phyloP scores from a whole-genome alignment of 768 basidiomycete species.

The Neoboletus brunneissimus region DNA sequence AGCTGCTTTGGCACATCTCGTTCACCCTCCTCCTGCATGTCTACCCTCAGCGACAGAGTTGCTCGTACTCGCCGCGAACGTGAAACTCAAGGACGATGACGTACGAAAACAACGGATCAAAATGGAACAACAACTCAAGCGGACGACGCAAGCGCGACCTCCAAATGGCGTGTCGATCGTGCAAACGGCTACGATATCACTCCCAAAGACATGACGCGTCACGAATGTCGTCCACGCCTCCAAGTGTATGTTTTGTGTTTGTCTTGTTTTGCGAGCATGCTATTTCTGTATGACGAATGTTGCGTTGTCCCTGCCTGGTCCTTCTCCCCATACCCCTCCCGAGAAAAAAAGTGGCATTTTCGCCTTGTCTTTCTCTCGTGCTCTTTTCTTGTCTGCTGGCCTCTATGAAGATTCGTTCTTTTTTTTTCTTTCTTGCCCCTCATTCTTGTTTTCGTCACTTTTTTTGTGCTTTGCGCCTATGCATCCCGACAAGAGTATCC shows the following conservation, averaged over 20 bases:
- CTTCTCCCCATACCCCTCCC: no score
- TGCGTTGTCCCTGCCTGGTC: not conserved
- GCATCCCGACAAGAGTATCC: constrained; percentile 19
- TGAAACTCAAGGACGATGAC: constrained; percentile 80
- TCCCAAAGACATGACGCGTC: constrained; percentile 23
- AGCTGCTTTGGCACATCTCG: constrained; percentile 46
- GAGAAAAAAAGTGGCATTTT: not conserved
- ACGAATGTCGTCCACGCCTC: no score
- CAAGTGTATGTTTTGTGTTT: not conserved
- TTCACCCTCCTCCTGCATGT: constrained; percentile 47
- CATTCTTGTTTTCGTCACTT: constrained; percentile 1
- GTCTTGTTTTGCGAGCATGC: constrained; percentile 5
- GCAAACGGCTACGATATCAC: constrained; percentile 29
- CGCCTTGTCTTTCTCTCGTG: not conserved
- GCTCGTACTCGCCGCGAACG: constrained; percentile 54
- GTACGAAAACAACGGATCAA: constrained; percentile 71
- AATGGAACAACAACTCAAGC: constrained; percentile 70
- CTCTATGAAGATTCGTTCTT: not conserved
- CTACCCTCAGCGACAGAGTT: constrained; percentile 62
- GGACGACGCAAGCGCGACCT: constrained; percentile 45
- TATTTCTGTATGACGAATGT: constrained; percentile 9
- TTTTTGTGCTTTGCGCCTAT: not conserved
- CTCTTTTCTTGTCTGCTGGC: not conserved
- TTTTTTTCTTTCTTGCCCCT: no score
- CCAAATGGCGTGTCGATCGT: constrained; percentile 26